Conservation (phyloP, 441 rosid species). For the Pelargonium myrrhifolium region DNA sequence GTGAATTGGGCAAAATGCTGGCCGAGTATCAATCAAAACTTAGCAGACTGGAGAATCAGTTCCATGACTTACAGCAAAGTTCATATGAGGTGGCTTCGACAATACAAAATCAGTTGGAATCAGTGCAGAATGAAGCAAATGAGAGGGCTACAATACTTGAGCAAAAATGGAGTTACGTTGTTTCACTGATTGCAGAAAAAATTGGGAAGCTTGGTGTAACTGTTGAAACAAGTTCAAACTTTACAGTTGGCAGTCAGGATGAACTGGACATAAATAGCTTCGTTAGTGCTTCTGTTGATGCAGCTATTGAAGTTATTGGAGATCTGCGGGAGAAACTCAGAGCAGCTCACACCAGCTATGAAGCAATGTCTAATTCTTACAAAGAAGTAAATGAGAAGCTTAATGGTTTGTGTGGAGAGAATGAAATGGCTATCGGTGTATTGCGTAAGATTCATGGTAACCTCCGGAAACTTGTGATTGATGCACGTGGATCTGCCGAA, state of each 20-base stretch:
- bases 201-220: constrained; percentile 57
- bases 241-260: constrained; percentile 28
- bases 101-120: constrained; percentile 48
- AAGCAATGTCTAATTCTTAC: constrained; percentile 33
- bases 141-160: constrained; percentile 48
- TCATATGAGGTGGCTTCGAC: constrained; percentile 41
- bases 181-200: constrained; percentile 43
- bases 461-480: constrained; percentile 45
- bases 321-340: constrained; percentile 57
- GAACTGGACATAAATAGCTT: constrained; percentile 37
- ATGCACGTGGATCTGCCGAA: constrained; percentile 35
- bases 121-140: constrained; percentile 45
- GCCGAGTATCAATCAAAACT: constrained; percentile 33
- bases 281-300: constrained; percentile 47
- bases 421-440: constrained; percentile 34
- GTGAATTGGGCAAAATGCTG: constrained; percentile 43
- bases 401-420: constrained; percentile 38
- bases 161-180: constrained; percentile 45
- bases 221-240: constrained; percentile 29
- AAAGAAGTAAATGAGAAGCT: constrained; percentile 50
- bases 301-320: constrained; percentile 48
- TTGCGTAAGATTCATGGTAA: constrained; percentile 40
- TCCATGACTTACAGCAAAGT: constrained; percentile 45
- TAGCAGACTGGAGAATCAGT: constrained; percentile 48
- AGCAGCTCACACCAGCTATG: constrained; percentile 38